A percentile compares a stretch with the other conserved stretches of the same genome.
These are phyloP conservation scores for Blepharisma stoltei DNA, from an alignment of 73 alveolate species.

Conservation along the genomic window DNA sequence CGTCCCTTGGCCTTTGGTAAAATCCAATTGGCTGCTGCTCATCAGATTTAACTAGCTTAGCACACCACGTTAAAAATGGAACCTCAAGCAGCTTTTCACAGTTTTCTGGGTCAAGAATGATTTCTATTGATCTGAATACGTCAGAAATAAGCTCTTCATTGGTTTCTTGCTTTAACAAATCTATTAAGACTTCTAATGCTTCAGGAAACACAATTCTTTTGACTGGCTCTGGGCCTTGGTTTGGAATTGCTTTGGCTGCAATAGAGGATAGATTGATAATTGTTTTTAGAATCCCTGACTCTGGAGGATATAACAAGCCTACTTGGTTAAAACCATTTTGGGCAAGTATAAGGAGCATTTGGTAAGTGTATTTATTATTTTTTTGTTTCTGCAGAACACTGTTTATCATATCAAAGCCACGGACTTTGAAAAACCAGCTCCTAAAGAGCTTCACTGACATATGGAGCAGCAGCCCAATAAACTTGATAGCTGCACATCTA, in stretches of 20 bases:
- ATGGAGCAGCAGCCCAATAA: slow-evolving; percentile 11
- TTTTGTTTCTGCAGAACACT: slow-evolving; percentile 14
- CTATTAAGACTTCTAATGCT: slow-evolving; percentile 13
- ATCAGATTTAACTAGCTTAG: slow-evolving; percentile 6
- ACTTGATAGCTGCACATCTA: slow-evolving; percentile 8
- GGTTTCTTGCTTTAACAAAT: background rate
- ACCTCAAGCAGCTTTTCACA: slow-evolving; percentile 4
- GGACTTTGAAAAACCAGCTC: slow-evolving; percentile 9
- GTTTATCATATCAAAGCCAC: slow-evolving; percentile 9
- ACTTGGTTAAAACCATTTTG: background rate
- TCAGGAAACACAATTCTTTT: slow-evolving; percentile 9
- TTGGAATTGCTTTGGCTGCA: slow-evolving; percentile 26
- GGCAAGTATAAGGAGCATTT: background rate
- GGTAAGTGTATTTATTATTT: background rate
- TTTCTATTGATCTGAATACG: background rate
- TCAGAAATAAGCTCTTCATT: background rate
- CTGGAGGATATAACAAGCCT: slow-evolving; percentile 3
- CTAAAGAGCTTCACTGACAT: background rate
- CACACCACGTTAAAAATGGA: slow-evolving; percentile 1
- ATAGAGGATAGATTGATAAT: background rate
- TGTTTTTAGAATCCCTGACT: background rate
- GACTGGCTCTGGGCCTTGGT: background rate
- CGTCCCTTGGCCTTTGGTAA: background rate
- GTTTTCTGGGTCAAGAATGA: slow-evolving; percentile 14
- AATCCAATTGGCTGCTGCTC: background rate